A percentile compares a stretch with the other conserved stretches of the same genome.
phyloP scores from a whole-genome alignment of 192 early-diverging fungal genomes.

The Dissophora ornata region DNA sequence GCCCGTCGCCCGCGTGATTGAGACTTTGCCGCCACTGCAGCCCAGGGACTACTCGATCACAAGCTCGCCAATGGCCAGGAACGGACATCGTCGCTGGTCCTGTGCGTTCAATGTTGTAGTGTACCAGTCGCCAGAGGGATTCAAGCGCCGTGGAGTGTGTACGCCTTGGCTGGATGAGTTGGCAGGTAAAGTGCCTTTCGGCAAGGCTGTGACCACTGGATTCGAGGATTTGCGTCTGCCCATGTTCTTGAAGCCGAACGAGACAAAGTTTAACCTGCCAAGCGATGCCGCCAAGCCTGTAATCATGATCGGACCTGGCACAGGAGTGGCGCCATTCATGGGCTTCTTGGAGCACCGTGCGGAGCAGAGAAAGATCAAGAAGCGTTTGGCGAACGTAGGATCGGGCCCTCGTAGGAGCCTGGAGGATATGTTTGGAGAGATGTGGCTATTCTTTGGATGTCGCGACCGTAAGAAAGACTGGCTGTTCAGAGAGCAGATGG shows the following conservation, averaged over 20 bases:
- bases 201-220: conserved; percentile 13
- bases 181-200: conserved; percentile 51
- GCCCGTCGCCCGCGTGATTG: conserved; percentile 77
- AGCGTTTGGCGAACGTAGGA: conserved; percentile 39
- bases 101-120: conserved; percentile 89
- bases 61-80: conserved; percentile 70
- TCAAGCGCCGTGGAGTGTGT: conserved; percentile 72
- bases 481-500: conserved; percentile 75
- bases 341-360: conserved; percentile 88
- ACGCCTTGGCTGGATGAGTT: conserved; percentile 85
- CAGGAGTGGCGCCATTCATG: conserved; percentile 95
- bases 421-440: conserved; percentile 60
- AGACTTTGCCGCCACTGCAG: conserved; percentile 78
- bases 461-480: conserved; percentile 74
- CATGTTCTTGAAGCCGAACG: conserved; percentile 68
- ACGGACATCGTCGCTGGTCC: conserved; percentile 66
- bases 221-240: conserved; percentile 41
- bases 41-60: conserved; percentile 93
- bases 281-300: conserved; percentile 68
- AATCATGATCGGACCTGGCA: conserved; percentile 92
- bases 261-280: conserved; percentile 77
- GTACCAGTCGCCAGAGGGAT: conserved; percentile 61
- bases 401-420: conserved; percentile 36
- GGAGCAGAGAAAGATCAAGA: conserved; percentile 56
- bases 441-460: conserved; percentile 88